Conservation (phyloP, 2,329 filamentous ascomycete genomes). For the Aspergillus niger region DNA sequence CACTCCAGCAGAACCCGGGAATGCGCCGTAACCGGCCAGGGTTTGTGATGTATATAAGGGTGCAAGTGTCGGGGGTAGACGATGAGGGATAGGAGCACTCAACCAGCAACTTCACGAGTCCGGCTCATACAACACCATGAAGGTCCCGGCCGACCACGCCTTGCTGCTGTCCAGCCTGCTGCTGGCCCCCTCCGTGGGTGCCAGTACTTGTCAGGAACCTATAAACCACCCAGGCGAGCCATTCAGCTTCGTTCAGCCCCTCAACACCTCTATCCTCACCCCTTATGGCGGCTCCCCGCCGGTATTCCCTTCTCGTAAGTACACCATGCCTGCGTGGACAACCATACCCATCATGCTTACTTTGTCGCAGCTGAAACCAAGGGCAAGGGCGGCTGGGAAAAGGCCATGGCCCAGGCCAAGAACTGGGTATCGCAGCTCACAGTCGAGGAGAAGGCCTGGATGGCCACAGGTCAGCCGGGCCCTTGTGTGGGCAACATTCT, state of each 20-base stretch:
- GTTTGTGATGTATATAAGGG: neutral
- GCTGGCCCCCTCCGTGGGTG: neutral
- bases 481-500: constrained; percentile 37
- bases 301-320: constrained; percentile 25
- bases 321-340: neutral
- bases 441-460: constrained; percentile 29
- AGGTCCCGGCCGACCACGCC: neutral
- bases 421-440: constrained; percentile 24
- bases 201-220: neutral
- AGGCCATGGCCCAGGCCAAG: constrained; percentile 17
- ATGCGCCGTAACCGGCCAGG: neutral
- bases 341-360: neutral
- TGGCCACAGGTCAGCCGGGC: constrained; percentile 32
- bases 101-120: too few species aligned
- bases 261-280: constrained; percentile 22
- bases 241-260: constrained; percentile 24
- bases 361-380: constrained; percentile 17
- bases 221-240: neutral
- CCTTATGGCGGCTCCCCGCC: constrained; percentile 22
- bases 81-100: too few species aligned
- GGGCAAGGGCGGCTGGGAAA: constrained; percentile 25
- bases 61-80: neutral
- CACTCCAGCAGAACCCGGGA: neutral
- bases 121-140: neutral
- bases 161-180: neutral